phyloP scores from a whole-genome alignment of 441 rosid genomes.

The Bocquillonia castaneifolia region DNA sequence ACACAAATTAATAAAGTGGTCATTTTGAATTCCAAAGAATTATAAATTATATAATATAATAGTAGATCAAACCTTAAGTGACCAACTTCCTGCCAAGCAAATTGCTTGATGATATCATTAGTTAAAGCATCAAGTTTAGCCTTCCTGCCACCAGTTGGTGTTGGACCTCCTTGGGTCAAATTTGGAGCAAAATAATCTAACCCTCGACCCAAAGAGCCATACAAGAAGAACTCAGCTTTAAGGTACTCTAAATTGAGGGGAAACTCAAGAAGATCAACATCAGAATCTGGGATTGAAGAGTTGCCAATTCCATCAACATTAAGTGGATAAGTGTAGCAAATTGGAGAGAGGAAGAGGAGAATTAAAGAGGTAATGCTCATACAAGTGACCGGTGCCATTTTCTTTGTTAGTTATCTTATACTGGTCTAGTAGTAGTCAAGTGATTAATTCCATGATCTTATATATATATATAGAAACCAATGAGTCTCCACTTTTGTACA shows the following conservation, averaged over 20 bases:
- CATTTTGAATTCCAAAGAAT: background rate
- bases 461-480: background rate
- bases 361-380: conserved; percentile 13
- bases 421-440: background rate
- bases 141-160: conserved; percentile 55
- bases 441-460: background rate
- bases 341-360: conserved; percentile 17
- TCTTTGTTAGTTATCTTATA: background rate
- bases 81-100: conserved; percentile 90
- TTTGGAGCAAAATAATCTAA: conserved; percentile 66
- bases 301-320: background rate
- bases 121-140: conserved; percentile 59
- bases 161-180: conserved; percentile 61
- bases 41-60: background rate
- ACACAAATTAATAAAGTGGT: no score
- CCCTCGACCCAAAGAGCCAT: conserved; percentile 66
- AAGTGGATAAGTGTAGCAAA: conserved; percentile 9
- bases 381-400: conserved; percentile 6
- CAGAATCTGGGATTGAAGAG: conserved; percentile 29
- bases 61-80: conserved; percentile 50
- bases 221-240: conserved; percentile 83
- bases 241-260: conserved; percentile 78
- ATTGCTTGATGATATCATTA: conserved; percentile 67
- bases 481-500: background rate
- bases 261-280: conserved; percentile 64